Evolutionary conservation across 805 yeast genomes (phyloP), one percentile per base, ranked within the genome.

Genomic region (Kodamaea restingae): DNA sequence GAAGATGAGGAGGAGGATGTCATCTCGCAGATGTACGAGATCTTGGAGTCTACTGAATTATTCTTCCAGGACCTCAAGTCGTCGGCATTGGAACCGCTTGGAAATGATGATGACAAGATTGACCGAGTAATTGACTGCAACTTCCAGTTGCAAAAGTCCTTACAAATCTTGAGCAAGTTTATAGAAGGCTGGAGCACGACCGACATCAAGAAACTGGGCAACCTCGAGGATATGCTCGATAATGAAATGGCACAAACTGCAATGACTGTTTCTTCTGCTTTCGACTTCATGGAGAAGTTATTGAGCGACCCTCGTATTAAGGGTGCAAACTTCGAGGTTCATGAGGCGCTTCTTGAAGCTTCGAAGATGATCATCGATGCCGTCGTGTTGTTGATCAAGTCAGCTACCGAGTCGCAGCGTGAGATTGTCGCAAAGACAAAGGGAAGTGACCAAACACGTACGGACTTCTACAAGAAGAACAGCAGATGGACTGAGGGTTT

Each of bases 401-500:
- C 93, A 2, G 86, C 95, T 2, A 80, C 87, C 18, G 88, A 78
- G 25, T 79, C 91, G 15, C 96, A 88, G 60, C 63, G 75, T 41
- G 96, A 88, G 60, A 87, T 88, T 54, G 91, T 82, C 4, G 73
- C 78, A 40, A 76, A 75, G 43, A 87, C 86, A 31, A 71, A 73
- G 42, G 91, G 91, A 3, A 32, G 35, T 14, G 59, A 78, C 0
- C 78, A 73, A 34, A 70, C 86, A 1, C 70, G 78, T 42, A 77
- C 88, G 10, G 84, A 84, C 32, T 88, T 82, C 58, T 88, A 88
- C 63, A 84, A 82, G 58, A 87, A 86, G 61, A 84, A 88, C 58
- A 88, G 81, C 60, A 74, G 91, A 51, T 88, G 96, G 96, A 86
- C 96, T 0, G 95, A 88, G 61, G 96, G 96, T 15, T 77, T 88